Evolutionary conservation across 2,329 filamentous ascomycete genomes (phyloP), one percentile per base, ranked within the genome.

Genomic region (Fusarium setosum): DNA sequence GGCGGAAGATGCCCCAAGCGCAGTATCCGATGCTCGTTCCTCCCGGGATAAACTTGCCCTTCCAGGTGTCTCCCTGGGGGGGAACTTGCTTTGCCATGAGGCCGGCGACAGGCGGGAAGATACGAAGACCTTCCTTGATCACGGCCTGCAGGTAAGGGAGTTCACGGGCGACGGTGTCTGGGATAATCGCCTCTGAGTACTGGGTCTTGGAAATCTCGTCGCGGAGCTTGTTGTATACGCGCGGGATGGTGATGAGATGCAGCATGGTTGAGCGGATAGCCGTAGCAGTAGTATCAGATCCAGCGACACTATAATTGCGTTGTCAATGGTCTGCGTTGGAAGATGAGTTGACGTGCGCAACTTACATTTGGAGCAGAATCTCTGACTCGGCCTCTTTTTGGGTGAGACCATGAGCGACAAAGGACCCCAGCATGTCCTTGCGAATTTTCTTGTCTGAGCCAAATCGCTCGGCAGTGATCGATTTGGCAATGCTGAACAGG

Each of bases 261-360:
- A 88, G 79, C 54, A 88, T 63, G 2, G 81, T 85, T 34, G 81
- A 77, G 3, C 86, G 82, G 10, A 89, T 80, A 3, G 81, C 81
- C 1, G 84, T 85, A 1, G 87, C 84, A 0, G 85, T 86, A 4
- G 85, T 88, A 60, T 89, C 86, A 1, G 84, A 85, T 5, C 86
- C 87, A 5, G 86, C 86, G 6, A 86, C 76, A 37, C 80, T 80
- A 42, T 50, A n/a, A 2, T 41, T 4, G 1, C 1, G 4, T 0
- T 1, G n/a, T 62, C 32, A 57, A 48, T 3, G 0, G 5, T 2
- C 3, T 6, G 15, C 9, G 12, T 6, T 7, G 20, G 15, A 1
- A 6, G 8, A 3, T 2, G 4, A 24, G 0, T 0, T 3, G 0
- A 11, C 7, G 2, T 1, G 6, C 3, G 6, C 15, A 11, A 58